A percentile compares a stretch with the other conserved stretches of the same genome.
Conservation (phyloP, 306 rosid genomes). For the Cyamopsis tetragonoloba region DNA sequence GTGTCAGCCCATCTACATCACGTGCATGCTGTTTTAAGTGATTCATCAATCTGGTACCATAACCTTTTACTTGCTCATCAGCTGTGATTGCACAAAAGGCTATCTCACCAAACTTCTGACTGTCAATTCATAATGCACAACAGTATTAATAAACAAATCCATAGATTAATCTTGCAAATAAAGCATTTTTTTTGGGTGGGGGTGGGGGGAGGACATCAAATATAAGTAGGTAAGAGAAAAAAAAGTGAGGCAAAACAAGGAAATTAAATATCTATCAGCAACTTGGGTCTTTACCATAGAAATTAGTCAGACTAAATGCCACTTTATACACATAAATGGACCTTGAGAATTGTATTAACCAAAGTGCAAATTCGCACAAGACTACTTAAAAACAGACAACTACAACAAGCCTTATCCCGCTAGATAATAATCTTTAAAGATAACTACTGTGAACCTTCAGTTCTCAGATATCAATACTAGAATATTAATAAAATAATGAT, state of each 20-base stretch:
- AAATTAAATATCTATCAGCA: neutral
- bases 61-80: conserved; percentile 97
- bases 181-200: neutral
- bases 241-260: neutral
- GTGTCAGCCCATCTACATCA: conserved; percentile 89
- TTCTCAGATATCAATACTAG: neutral
- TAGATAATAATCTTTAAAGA: neutral
- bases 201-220: neutral
- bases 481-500: neutral
- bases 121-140: conserved; percentile 35
- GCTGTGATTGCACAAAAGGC: conserved; percentile 97
- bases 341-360: conserved; percentile 1
- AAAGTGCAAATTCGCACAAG: neutral
- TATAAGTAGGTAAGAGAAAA: conserved; percentile 12
- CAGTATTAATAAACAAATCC: conserved; percentile 6
- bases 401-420: no score
- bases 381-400: conserved; percentile 5
- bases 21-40: conserved; percentile 92
- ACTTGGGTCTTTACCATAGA: neutral
- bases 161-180: neutral
- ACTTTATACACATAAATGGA: neutral
- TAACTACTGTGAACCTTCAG: conserved; percentile 3
- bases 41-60: conserved; percentile 97
- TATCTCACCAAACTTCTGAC: conserved; percentile 91
- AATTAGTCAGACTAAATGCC: neutral